A percentile compares a stretch with the other conserved stretches of the same genome.
Conservation (phyloP, 75 land plant genomes). For the Selaginella moellendorffii region DNA sequence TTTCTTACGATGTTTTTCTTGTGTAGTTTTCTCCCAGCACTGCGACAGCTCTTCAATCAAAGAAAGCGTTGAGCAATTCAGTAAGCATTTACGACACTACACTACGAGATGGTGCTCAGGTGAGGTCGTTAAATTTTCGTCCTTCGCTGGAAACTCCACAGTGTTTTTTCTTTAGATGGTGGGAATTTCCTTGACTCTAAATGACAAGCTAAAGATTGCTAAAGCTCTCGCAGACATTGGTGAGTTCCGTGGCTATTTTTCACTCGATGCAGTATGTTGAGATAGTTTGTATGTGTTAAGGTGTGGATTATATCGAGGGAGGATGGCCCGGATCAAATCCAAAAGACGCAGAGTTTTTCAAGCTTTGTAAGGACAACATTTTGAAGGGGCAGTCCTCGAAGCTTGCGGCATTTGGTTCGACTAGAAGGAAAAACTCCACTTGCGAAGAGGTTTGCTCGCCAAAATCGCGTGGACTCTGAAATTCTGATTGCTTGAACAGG, state of each 20-base stretch:
- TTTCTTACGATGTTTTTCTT: too few relatives aligned
- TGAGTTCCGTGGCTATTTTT: slow-evolving; percentile 8
- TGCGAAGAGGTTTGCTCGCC: slow-evolving; percentile 15
- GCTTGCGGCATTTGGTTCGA: slow-evolving; percentile 16
- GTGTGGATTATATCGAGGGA: slow-evolving; percentile 19
- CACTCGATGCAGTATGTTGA: neutral
- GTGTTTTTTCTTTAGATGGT: slow-evolving; percentile 9
- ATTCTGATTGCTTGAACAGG: too few relatives aligned
- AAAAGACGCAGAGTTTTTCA: slow-evolving; percentile 16
- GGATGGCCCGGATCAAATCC: slow-evolving; percentile 22
- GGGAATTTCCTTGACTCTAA: slow-evolving; percentile 13
- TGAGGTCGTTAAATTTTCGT: neutral
- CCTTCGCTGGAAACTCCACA: neutral
- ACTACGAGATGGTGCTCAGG: slow-evolving; percentile 16
- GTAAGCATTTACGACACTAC: slow-evolving; percentile 14
- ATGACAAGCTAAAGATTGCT: slow-evolving; percentile 14
- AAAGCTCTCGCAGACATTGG: slow-evolving; percentile 12
- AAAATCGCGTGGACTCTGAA: too few relatives aligned
- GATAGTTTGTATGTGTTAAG: neutral
- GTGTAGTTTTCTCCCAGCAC: too few relatives aligned
- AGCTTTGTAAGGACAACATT: slow-evolving; percentile 3
- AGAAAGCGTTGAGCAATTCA: neutral
- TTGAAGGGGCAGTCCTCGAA: slow-evolving; percentile 1
- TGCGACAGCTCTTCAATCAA: too few relatives aligned
- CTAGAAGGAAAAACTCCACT: slow-evolving; percentile 9